phyloP scores from a whole-genome alignment of 352 stramenopile genomes.

The Phytophthora podocarpi region DNA sequence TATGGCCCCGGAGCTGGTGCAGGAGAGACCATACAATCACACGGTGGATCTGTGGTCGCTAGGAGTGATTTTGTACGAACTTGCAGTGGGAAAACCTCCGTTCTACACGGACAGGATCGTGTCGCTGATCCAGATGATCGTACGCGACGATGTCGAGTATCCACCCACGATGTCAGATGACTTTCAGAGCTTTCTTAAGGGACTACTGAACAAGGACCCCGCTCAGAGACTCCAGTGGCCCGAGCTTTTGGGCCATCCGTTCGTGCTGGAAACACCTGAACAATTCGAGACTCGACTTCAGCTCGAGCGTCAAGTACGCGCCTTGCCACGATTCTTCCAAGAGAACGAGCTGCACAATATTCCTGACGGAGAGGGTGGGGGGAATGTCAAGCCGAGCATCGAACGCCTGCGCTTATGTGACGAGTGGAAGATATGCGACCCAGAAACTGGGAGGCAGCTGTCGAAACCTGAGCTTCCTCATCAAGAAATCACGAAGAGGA shows the following conservation, averaged over 20 bases:
- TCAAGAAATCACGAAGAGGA: background rate
- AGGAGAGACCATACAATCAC: constrained; percentile 94
- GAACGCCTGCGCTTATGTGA: constrained; percentile 75
- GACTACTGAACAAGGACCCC: constrained; percentile 92
- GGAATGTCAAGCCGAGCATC: constrained; percentile 63
- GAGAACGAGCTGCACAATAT: constrained; percentile 47
- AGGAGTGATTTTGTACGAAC: constrained; percentile 95
- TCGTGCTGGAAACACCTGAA: constrained; percentile 84
- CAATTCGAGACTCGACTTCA: constrained; percentile 55
- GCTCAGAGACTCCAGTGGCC: constrained; percentile 87
- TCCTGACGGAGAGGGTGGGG: constrained; percentile 14
- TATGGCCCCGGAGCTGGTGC: constrained; percentile 95
- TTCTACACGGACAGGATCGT: constrained; percentile 96
- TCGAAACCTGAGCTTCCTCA: constrained; percentile 5
- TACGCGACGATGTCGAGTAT: constrained; percentile 92
- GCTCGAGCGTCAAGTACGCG: constrained; percentile 65
- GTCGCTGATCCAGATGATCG: constrained; percentile 95
- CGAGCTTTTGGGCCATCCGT: constrained; percentile 89
- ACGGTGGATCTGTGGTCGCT: constrained; percentile 95
- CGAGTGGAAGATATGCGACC: constrained; percentile 89
- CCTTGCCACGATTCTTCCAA: constrained; percentile 71
- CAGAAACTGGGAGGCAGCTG: constrained; percentile 62
- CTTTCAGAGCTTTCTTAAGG: constrained; percentile 89
- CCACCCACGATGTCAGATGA: constrained; percentile 79
- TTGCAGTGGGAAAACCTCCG: constrained; percentile 90